Evolutionary conservation across 169 alveolate genomes (phyloP).

Genomic region (Cryptosporidium meleagridis): DNA sequence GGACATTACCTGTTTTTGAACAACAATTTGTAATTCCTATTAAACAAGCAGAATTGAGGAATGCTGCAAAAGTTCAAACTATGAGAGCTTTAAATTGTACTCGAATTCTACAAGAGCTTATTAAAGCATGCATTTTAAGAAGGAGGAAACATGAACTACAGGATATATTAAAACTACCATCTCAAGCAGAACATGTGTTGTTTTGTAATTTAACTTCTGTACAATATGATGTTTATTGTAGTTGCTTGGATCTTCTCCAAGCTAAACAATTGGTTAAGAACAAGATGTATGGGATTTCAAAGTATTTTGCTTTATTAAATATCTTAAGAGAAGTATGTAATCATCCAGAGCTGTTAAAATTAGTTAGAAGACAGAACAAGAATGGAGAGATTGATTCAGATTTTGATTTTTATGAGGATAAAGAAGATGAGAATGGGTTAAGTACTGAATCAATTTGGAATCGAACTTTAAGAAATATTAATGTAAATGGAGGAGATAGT

Average conservation of each 20-base stretch:
- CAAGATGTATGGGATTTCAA: constrained; percentile 41
- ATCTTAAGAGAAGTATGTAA: constrained; percentile 81
- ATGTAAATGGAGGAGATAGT: constrained; percentile 45
- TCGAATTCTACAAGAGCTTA: constrained; percentile 36
- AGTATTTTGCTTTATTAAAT: constrained; percentile 64
- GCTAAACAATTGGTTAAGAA: constrained; percentile 49
- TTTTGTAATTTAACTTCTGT: constrained; percentile 80
- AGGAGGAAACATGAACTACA: constrained; percentile 70
- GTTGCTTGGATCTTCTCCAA: constrained; percentile 50
- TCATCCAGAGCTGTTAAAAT: constrained; percentile 82
- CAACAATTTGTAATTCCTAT: constrained; percentile 83
- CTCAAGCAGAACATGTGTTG: constrained; percentile 80
- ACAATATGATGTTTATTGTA: constrained; percentile 79
- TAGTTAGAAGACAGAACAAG: constrained; percentile 22
- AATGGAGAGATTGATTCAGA: not conserved
- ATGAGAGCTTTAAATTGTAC: constrained; percentile 68
- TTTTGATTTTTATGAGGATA: constrained; percentile 17
- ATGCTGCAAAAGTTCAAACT: constrained; percentile 44
- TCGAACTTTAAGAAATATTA: not conserved
- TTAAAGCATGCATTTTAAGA: constrained; percentile 57
- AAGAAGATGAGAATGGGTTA: constrained; percentile 12
- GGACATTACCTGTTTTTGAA: constrained; percentile 86
- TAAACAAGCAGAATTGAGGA: constrained; percentile 60
- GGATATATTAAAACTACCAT: constrained; percentile 73
- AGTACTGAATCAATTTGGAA: not conserved